Conservation (phyloP, 2,329 filamentous ascomycete genomes). For the Amauroascus verrucosus region DNA sequence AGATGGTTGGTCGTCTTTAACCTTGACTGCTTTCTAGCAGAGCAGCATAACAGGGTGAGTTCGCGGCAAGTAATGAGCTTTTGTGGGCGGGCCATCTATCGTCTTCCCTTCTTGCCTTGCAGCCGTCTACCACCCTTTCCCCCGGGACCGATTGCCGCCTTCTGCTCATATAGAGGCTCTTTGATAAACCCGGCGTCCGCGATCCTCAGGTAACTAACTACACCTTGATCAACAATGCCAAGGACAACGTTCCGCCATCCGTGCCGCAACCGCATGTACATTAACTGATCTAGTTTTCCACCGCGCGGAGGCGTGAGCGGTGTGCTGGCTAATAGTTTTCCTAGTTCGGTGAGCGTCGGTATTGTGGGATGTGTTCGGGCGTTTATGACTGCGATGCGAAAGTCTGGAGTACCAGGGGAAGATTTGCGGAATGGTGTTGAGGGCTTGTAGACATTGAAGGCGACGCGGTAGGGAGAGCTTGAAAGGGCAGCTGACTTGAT, state of each 20-base stretch:
- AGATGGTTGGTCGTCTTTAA: too few relatives aligned
- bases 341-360: conserved; percentile 63
- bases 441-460: conserved; percentile 76
- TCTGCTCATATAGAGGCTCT: conserved; percentile 57
- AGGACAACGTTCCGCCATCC: conserved; percentile 75
- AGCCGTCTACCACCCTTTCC: conserved; percentile 22
- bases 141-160: conserved; percentile 21
- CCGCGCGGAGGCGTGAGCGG: conserved; percentile 54
- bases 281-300: conserved; percentile 39
- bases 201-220: conserved; percentile 78
- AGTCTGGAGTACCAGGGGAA: conserved; percentile 68
- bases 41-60: too few relatives aligned
- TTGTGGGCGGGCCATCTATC: not conserved
- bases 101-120: conserved; percentile 19
- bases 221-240: conserved; percentile 78
- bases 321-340: conserved; percentile 59
- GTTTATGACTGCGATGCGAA: conserved; percentile 72
- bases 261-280: conserved; percentile 73
- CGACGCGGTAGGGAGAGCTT: conserved; percentile 52
- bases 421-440: conserved; percentile 63
- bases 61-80: too few relatives aligned
- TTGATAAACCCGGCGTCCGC: conserved; percentile 69
- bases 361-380: conserved; percentile 56
- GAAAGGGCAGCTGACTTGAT: conserved; percentile 14
- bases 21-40: too few relatives aligned